Evolutionary conservation across 1,284 basidiomycete species (phyloP), one percentile per base, ranked within the genome.

Genomic region (Ceratorhiza oryzae-sativae): DNA sequence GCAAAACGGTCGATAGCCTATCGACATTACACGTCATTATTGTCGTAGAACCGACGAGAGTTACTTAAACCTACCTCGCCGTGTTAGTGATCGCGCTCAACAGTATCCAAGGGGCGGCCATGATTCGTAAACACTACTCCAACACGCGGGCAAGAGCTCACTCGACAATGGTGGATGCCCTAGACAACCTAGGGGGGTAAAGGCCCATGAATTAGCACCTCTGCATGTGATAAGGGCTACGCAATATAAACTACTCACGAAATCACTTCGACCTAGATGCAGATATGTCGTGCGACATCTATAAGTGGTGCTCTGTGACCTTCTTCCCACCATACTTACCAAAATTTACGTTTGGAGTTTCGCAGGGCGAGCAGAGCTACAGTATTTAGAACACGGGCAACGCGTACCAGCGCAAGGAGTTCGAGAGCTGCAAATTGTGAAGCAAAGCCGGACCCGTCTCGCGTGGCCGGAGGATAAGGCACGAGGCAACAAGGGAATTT

Each of bases 1-100:
- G 91, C 41, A 90, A 77, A 74, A 87, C 90, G 49, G 90, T 93
- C 55, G 48, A 60, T 53, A 72, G 62, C 36, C 73, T 76, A 45
- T 67, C 15, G 48, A 32, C 32, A 39, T 20, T 70, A 51, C 51
- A 63, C 55, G 34, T 73, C 20, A 48, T 39, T 68, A 6, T 12
- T 5, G 27, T 59, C 25, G 36, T 18, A 25, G 12, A 55, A 12
- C 10, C 9, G 18, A 30, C n/a, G 46, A 42, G 3, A 6, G 49
- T 23, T n/a, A 23, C 5, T n/a, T n/a, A 23, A 42, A 65, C 71
- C 25, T 3, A 72, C 71, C 62, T 72, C n/a, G 71, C 71, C 18
- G 42, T 45, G 36, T 65, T 72, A 27, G 71, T 65, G 23, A 72
- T 41, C 15, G 71, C 71, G 41, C 71, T 67, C 13, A 62, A 51